Conservation (phyloP, 1,284 basidiomycete genomes). For the Malassezia sympodialis region DNA sequence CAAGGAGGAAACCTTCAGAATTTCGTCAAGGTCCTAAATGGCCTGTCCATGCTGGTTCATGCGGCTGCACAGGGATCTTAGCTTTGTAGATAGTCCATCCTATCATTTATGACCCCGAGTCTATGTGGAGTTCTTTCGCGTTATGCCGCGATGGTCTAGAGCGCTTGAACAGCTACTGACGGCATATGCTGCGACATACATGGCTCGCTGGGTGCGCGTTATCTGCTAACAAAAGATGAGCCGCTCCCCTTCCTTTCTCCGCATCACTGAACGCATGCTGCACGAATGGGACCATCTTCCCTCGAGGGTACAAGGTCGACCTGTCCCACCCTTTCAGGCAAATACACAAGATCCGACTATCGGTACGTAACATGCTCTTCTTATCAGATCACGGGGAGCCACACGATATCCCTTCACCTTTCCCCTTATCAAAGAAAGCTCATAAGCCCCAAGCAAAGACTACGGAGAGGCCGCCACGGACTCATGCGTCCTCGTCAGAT, state of each 20-base stretch:
- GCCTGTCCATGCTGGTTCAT: conserved; percentile 38
- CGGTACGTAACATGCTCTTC: neutral
- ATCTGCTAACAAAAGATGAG: conserved; percentile 1
- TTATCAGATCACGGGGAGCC: conserved; percentile 10
- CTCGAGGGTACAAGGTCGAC: conserved; percentile 4
- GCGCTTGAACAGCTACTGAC: conserved; percentile 11
- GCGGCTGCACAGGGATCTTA: conserved; percentile 8
- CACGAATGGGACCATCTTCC: conserved; percentile 17
- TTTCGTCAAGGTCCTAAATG: conserved; percentile 37
- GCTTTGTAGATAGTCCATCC: neutral
- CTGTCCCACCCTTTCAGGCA: conserved; percentile 7
- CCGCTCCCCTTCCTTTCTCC: conserved; percentile 8
- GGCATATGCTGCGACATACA: neutral
- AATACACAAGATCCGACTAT: neutral
- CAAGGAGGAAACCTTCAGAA: conserved; percentile 33
- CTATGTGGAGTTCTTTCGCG: neutral
- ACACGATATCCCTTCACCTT: conserved; percentile 17
- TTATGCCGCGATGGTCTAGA: neutral
- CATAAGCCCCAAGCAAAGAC: neutral
- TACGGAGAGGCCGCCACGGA: neutral
- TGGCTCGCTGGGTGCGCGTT: conserved; percentile 13
- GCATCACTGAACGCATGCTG: conserved; percentile 10
- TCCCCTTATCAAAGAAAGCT: conserved; percentile 6
- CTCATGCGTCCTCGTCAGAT: neutral
- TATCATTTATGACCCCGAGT: neutral